Base-by-base conservation (phyloP, 2,329 filamentous ascomycete genomes). In the Aureobasidium pullulans region DNA sequence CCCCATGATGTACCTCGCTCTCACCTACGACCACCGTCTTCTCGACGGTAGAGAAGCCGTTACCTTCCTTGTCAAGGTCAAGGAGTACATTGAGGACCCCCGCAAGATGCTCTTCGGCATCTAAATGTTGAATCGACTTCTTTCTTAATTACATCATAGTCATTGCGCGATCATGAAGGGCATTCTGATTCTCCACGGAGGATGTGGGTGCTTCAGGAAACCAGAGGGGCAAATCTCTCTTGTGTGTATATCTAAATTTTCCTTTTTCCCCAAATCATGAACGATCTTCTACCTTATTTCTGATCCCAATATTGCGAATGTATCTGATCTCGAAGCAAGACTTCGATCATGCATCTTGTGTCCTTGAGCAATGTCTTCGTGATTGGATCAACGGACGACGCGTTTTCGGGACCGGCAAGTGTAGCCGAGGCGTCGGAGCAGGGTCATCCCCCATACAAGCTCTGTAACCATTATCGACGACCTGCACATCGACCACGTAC, bases 1-100 rank as follows among this genome's bases (percentile, higher is more conserved):
- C 66, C 94, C 94, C 77, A 97, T 99, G 91, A 99, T 99, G 94
- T 97, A 96, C 75, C 84, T 99, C 64, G 94, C 94, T 43, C 82
- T 99, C 62, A 99, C 94, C 13, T 99, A 99, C 72, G 94, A 99
- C 73, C 94, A 99, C 78, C 89, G 94, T 71, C 84, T 99, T 52
- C 81, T 99, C 28, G 94, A 97, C 73, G 94, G 94, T 53, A 85
- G 93, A 72, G 93, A 97, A 78, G 94, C 93, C 48, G 91, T 96
- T 42, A 94, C 93, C 63, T 97, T 97, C 82, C 80, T 97, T 66
- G 88, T 97, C 62, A 96, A 96, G 84, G 75, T 99, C 70, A 97
- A 97, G 84, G 90, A 96, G 75, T 96, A 89, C 72, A 96, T 97
- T 67, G 93, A 97, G 79, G 94, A 97, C 71, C 93, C 93, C 40